Evolutionary conservation across 495 filamentous ascomycete species (phyloP), one percentile per base, ranked within the genome.

Genomic region (Stereocaulon alpinum): DNA sequence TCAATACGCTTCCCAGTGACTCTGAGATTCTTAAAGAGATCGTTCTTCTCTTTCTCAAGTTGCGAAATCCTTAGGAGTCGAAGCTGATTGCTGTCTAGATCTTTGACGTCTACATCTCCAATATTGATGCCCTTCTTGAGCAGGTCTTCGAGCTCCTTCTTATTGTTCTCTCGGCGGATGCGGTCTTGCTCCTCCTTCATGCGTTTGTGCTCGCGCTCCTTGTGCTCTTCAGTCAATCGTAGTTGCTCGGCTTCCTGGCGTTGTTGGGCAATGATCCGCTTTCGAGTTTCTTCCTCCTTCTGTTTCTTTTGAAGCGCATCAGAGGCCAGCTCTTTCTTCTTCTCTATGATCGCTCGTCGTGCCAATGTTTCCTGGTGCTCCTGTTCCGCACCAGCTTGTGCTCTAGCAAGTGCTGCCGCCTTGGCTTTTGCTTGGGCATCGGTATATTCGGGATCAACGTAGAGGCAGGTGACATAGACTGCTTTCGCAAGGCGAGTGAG

Each of bases 31-130:
- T 96, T 91, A 47, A 85, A 83, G 64, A 96, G 83, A 66, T 82
- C 91, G 67, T 92, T 94, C 83, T 97, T 98, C 77, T 98, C 94
- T 60, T 92, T 90, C 74, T 97, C 93, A 17, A 98, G 82, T 70
- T 95, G 91, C 44, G 88, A 86, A 44, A 98, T 82, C 77, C 96
- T 96, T 74, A 98, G 86, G 58, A 87, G 85, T 70, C 93, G 89
- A 63, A 98, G 85, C 63, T 85, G 86, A 70, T 87, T 87, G 69
- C 82, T 86, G 71, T 97, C 93, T 44, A 96, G 81, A 58, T 91
- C 91, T 61, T 89, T 84, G 45, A 90, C 72, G 66, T 95, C 88
- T 47, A 95, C 81, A 59, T 82, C 78, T 59, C 80, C 84, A 53
- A 86, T 74, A 65, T 96, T 88, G 48, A 96, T 79, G 56, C 86